These are phyloP conservation scores for Talinum fruticosum DNA, from an alignment of 148 eudicot genomes.

Conservation along the genomic window DNA sequence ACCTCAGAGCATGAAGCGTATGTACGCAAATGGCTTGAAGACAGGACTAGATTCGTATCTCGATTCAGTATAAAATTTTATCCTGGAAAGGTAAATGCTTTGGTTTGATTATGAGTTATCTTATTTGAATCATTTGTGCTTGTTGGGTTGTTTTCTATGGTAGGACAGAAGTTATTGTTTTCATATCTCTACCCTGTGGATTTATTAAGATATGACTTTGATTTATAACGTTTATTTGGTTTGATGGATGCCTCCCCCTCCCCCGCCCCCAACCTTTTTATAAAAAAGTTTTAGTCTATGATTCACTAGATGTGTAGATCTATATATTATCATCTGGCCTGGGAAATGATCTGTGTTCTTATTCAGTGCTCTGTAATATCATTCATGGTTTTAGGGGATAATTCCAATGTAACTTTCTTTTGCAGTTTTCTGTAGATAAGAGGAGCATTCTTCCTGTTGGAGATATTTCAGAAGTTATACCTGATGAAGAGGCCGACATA, in stretches of 20 bases:
- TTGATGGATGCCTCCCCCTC: too few species aligned
- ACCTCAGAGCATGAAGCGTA: slow-evolving; percentile 73
- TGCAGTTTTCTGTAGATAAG: slow-evolving; percentile 73
- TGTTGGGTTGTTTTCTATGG: neutral
- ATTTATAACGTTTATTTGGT: neutral
- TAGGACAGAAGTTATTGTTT: too few species aligned
- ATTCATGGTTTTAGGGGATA: neutral
- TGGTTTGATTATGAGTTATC: slow-evolving; percentile 1
- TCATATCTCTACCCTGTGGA: too few species aligned
- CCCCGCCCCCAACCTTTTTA: too few species aligned
- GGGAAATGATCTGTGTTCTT: neutral
- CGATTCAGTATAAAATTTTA: slow-evolving; percentile 64
- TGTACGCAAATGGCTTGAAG: slow-evolving; percentile 80
- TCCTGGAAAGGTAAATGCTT: slow-evolving; percentile 64
- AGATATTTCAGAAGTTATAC: slow-evolving; percentile 75
- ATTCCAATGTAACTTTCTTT: slow-evolving; percentile 1
- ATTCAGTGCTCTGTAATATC: neutral
- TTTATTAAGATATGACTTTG: neutral
- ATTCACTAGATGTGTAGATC: too few species aligned
- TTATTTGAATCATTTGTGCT: slow-evolving; percentile 1
- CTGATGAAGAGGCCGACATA: slow-evolving; percentile 90
- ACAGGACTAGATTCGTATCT: slow-evolving; percentile 55
- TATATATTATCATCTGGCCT: neutral
- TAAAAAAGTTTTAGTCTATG: too few species aligned
- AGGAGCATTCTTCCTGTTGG: slow-evolving; percentile 94